phyloP scores from a whole-genome alignment of 345 rosid species.

The Eucalyptus curtisii region DNA sequence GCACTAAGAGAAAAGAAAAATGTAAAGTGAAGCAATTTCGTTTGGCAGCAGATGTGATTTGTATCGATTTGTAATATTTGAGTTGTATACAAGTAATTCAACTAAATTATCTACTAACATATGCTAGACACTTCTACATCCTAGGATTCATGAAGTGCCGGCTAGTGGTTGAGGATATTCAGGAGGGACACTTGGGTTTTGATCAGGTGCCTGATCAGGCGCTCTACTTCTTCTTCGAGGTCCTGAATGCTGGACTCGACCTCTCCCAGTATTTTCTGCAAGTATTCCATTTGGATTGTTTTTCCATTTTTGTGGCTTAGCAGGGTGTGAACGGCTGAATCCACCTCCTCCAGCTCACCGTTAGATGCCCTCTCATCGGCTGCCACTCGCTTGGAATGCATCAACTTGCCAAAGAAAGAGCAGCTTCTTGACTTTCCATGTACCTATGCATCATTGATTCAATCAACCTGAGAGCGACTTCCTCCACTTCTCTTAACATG shows the following conservation, averaged over 20 bases:
- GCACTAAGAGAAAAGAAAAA: not conserved
- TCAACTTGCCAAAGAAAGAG: constrained; percentile 22
- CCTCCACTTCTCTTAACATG: constrained; percentile 18
- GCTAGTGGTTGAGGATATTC: constrained; percentile 15
- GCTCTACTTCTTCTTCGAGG: constrained; percentile 30
- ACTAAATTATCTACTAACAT: not conserved
- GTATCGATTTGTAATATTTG: not conserved
- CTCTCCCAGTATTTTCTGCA: constrained; percentile 5
- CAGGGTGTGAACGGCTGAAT: constrained; percentile 6
- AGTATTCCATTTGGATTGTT: not conserved
- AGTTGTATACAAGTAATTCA: not conserved
- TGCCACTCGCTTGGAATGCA: constrained; percentile 6
- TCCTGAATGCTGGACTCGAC: constrained; percentile 28
- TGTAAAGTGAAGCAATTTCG: not conserved
- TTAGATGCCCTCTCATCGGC: constrained; percentile 2
- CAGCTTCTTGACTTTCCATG: constrained; percentile 15
- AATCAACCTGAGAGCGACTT: constrained; percentile 3
- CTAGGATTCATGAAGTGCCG: not conserved
- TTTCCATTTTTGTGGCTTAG: not conserved
- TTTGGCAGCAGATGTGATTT: not conserved
- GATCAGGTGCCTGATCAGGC: constrained; percentile 23
- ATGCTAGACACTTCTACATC: not conserved
- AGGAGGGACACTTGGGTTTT: constrained; percentile 28
- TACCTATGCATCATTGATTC: constrained; percentile 23
- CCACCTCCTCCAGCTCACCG: constrained; percentile 19